Conservation (phyloP, 805 yeast genomes). For the Wickerhamomyces chaumierensis region DNA sequence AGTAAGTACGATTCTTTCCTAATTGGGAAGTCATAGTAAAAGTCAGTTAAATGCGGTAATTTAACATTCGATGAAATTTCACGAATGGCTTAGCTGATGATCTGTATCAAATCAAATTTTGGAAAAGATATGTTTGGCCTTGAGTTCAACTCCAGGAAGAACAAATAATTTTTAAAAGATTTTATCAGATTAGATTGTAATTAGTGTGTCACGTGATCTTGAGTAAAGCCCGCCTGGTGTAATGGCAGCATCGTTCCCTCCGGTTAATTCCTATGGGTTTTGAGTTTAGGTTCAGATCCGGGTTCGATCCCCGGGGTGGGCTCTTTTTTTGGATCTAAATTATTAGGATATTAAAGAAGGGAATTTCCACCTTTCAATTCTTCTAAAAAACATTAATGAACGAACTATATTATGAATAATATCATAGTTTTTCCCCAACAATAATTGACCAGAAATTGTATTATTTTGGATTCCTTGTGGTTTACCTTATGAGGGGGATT, state of each 20-base stretch:
- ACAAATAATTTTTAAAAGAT: too few species aligned
- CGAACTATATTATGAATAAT: too few species aligned
- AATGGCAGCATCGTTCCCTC: conserved; percentile 42
- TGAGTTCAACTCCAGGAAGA: not conserved
- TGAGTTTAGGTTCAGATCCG: conserved; percentile 32
- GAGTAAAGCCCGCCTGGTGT: conserved; percentile 33
- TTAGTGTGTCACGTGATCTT: not conserved
- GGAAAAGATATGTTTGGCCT: not conserved
- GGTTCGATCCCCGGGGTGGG: conserved; percentile 46
- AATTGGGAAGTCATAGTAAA: not conserved
- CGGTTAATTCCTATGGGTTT: conserved; percentile 19
- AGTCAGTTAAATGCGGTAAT: not conserved
- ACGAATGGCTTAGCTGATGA: not conserved
- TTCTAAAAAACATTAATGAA: too few species aligned
- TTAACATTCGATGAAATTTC: not conserved
- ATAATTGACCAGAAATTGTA: too few species aligned
- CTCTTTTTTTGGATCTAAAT: conserved; percentile 12
- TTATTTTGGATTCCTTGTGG: too few species aligned
- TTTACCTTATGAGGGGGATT: too few species aligned
- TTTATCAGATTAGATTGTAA: too few species aligned
- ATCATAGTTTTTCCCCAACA: too few species aligned
- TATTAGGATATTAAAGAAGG: too few species aligned
- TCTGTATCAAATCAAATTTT: not conserved
- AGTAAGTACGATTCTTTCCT: not conserved
- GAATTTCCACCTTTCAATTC: too few species aligned